Base-by-base conservation (phyloP, 1,139 yeast species). In the Pichia terricola region DNA sequence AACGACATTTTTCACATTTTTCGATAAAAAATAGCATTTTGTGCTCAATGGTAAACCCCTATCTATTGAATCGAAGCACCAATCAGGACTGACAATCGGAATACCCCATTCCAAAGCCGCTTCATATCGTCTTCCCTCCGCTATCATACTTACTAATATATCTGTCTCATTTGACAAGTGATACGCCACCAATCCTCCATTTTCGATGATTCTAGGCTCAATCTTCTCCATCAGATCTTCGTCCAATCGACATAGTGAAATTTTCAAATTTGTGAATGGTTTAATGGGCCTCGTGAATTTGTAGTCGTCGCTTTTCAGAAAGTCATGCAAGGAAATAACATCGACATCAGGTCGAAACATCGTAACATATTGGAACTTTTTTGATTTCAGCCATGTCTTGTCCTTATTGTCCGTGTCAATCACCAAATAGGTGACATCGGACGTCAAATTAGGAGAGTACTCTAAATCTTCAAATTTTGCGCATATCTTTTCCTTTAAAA, bases 31-130 rank as follows among this genome's bases (percentile, higher is more conserved):
- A 51, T 71, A 70, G 54, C 73, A 79, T 43, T 69, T 70, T 30
- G 65, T 66, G 35, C 70, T 72, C 43, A 86, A 60, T 5, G 77
- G 65, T 0, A 85, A 85, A 3, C 73, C 75, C 50, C 95, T 66
- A 41, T 70, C 67, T 2, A 76, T 56, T 34, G 85, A 77, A 58
- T 84, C 85, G 34, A 70, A 59, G 11, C 87, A 62, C 94, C 94
- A 88, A 41, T 77, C 66, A 0, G 91, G 89, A 53, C 82, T 83
- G 2, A 87, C 77, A 3, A 80, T 73, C 1, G 84, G 81, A 8
- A 79, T 72, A 4, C 68, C 68, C 88, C 91, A 81, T 54, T 77
- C 76, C 10, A 66, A 50, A 1, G 89, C 87, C 57, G 73, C 79
- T 26, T 64, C 65, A 55, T 72, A 82, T 49, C 91, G 68, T 45